Conservation (phyloP, 1,139 yeast genomes). For the Geotrichum siamense region DNA sequence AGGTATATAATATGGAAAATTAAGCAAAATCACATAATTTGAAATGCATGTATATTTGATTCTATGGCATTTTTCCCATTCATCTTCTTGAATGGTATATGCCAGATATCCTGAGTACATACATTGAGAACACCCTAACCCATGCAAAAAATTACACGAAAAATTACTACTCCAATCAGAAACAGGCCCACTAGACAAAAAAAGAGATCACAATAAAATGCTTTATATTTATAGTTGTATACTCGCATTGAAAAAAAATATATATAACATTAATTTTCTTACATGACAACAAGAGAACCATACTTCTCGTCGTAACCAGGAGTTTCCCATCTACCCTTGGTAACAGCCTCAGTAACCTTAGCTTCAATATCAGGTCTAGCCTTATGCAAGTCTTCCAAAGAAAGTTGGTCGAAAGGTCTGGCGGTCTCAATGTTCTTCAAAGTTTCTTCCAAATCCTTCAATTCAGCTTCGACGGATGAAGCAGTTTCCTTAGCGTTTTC, state of each 20-base stretch:
- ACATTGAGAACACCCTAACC: no score
- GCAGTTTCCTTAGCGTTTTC: constrained; percentile 95
- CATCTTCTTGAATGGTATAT: no score
- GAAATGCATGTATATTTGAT: no score
- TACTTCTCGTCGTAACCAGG: constrained; percentile 98
- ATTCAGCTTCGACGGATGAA: constrained; percentile 77
- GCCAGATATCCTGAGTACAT: no score
- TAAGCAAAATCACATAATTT: no score
- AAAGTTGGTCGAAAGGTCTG: constrained; percentile 94
- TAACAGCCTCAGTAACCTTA: constrained; percentile 90
- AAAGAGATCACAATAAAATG: neutral
- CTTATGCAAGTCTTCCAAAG: constrained; percentile 87
- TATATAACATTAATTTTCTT: constrained; percentile 32
- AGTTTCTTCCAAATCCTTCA: constrained; percentile 78
- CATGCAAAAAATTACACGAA: no score
- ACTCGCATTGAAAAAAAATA: no score
- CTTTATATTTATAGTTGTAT: no score
- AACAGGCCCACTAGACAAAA: neutral
- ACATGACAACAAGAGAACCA: constrained; percentile 94
- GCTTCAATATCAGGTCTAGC: constrained; percentile 98
- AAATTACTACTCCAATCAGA: neutral
- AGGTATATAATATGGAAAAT: no score
- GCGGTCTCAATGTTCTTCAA: constrained; percentile 91
- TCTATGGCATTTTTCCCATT: no score
- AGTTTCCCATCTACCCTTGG: constrained; percentile 96